Evolutionary conservation across 257 asterid species (phyloP), one percentile per base, ranked within the genome.

Genomic region (Salvia miltiorrhiza): DNA sequence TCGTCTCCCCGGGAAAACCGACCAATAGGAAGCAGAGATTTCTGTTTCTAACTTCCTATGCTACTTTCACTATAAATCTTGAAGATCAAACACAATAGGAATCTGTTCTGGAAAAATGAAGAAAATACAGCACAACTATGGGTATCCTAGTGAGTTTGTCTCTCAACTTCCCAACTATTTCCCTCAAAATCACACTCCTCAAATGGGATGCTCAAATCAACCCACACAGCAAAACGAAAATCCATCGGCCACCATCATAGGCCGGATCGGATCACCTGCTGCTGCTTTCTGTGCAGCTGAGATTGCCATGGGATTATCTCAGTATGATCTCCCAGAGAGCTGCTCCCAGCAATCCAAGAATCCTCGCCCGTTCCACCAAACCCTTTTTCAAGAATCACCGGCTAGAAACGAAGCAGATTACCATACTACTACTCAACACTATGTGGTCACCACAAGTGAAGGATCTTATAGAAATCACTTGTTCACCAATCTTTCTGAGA

Each of bases 231-330:
- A 70, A 37, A 59, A 40, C 11, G 69, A 37, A 32, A 71, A 52
- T 64, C 44, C 84, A 20, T 66, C 85, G 7, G 79, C 78, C 57
- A 69, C 86, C 11, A 82, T 87, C 13, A 81, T 88, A 43, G 64
- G 85, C 73, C 76, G 78, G 74, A 81, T 86, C n/a, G 97, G 93
- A 76, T 79, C 96, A 24, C 88, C 90, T 1, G 73, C 87, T 35
- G 40, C 85, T 19, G 91, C 93, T 9, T 84, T 92, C 54, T 81
- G 76, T 67, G 88, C 91, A 6, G 84, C 93, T 1, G 97, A 89
- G 44, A 59, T 71, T 5, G 84, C 61, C 62, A 86, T 85, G 82
- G 92, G 91, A 7, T 71, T 92, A 60, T 72, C 95, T 12, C 80
- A 79, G 43, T 66, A 40, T 67, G 90, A 76, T 62, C 33, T 61